Evolutionary conservation across 129 eudicot species (phyloP).

Genomic region (sunflower (Helianthus annuus)): HanXRQr2.0-SUNRISE NC_035435.2:85235092-85235591

Average conservation of each 20-base stretch:
- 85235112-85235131: too few species aligned
- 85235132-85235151: too few species aligned
- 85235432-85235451: conserved; percentile 66
- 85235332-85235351: neutral
- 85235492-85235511: neutral
- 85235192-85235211: too few species aligned
- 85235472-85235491: neutral
- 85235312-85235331: neutral
- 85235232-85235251: too few species aligned
- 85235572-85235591: conserved; percentile 89
- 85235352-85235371: neutral
- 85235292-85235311: too few species aligned
- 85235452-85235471: conserved; percentile 94
- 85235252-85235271: too few species aligned
- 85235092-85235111: too few species aligned
- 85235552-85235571: conserved; percentile 76
- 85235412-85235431: conserved; percentile 57
- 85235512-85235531: neutral
- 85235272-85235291: too few species aligned
- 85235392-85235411: conserved; percentile 59
- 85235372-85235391: neutral
- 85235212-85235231: too few species aligned
- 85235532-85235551: conserved; percentile 57
- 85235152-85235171: too few species aligned
- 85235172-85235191: too few species aligned